phyloP scores from a whole-genome alignment of 2,329 filamentous ascomycete genomes.

The Thielaviopsis euricoi region DNA sequence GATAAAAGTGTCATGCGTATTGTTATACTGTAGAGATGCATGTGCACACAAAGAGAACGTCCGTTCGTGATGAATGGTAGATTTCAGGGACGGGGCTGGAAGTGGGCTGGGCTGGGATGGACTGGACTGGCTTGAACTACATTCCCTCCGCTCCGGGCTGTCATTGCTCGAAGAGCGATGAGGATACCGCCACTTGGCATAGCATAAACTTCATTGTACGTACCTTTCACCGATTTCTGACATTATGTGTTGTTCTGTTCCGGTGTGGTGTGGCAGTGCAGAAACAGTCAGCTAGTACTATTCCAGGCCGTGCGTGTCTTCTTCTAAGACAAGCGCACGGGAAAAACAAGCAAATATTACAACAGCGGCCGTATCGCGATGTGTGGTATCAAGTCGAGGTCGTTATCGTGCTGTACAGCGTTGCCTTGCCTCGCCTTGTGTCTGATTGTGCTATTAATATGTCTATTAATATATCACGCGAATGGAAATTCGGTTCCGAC shows the following conservation, averaged over 20 bases:
- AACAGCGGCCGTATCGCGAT: not conserved
- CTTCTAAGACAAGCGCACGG: not conserved
- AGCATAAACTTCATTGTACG: constrained; percentile 11
- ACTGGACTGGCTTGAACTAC: too few relatives aligned
- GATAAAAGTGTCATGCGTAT: not conserved
- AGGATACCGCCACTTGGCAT: not conserved
- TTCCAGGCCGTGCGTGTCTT: not conserved
- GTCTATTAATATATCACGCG: not conserved
- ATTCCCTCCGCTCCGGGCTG: not conserved
- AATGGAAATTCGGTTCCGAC: not conserved
- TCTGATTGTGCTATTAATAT: not conserved
- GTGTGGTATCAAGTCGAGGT: not conserved
- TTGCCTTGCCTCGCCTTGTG: too few relatives aligned
- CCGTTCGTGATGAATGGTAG: not conserved
- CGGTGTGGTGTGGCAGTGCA: constrained; percentile 13
- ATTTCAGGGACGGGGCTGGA: not conserved
- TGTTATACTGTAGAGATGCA: not conserved
- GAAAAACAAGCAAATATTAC: not conserved
- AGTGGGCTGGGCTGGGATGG: too few relatives aligned
- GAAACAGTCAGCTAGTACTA: not conserved
- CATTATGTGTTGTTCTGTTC: constrained; percentile 16
- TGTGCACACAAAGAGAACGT: not conserved
- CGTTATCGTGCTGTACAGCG: not conserved
- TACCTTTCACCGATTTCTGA: constrained; percentile 23
- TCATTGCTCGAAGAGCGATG: not conserved